Base-by-base conservation (phyloP, 163 green algal genomes). In the Smithsoniella earleae region DNA sequence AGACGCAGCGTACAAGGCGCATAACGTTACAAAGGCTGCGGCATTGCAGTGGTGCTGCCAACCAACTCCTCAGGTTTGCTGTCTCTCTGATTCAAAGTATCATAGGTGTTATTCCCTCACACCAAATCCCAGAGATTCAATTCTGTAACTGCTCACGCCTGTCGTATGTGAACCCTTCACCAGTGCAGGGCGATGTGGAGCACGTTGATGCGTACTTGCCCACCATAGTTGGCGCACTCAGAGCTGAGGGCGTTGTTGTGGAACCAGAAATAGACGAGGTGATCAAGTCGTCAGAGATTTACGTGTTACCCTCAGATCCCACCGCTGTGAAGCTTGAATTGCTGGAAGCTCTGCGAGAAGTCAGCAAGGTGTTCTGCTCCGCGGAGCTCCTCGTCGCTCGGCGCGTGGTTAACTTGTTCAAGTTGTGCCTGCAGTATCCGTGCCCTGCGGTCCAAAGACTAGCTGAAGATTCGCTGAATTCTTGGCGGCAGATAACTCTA, bases 171-270 rank as follows among this genome's bases (percentile, higher is more conserved):
- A 2, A 10, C n/a, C n/a, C n/a, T n/a, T n/a, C n/a, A n/a, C 8
- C 49, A 27, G 49, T 64, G 49, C 49, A 64, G 49, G 33, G 13
- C 49, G 49, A 64, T 18, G 49, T 1, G 25, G 49, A 6, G 6
- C 49, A 64, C 13, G 6, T 64, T 27, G 49, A 64, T 25, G 49
- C 49, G 8, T 64, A 64, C 49, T 27, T 64, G 8, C 49, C 49
- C 13, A 27, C 33, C 49, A 64, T 64, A 25, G 31, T 27, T 13
- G 49, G 25, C 13, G 49, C 49, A 27, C 49, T 64, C 6, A 27
- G 25, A 6, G 13, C 6, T 13, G 49, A 64, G 49, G 49, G 49
- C 49, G 33, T 64, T 13, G 8, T 8, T 25, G 25, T 64, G 49
- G 31, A 25, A 25, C 6, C 8, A 25, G 49, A 25, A 6, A 27